Conservation (phyloP, 2,329 filamentous ascomycete genomes). For the Colletotrichum sp. region DNA sequence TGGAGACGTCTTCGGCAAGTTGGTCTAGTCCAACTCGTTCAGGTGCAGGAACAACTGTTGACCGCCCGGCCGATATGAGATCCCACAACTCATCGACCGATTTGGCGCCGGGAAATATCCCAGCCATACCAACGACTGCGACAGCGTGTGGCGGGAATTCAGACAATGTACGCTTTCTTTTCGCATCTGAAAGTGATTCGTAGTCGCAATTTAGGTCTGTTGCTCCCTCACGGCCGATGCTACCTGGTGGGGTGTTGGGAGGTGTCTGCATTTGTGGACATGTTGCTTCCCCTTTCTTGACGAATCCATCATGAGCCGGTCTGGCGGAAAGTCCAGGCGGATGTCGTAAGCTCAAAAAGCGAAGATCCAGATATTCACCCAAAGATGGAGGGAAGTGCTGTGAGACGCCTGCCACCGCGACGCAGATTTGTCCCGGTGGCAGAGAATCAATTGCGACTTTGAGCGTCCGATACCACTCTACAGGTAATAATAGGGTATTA, state of each 20-base stretch:
- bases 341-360: not conserved
- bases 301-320: not conserved
- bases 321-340: too few relatives aligned
- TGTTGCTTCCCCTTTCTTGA: not conserved
- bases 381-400: not conserved
- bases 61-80: slow-evolving; percentile 20
- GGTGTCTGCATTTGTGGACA: not conserved
- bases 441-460: not conserved
- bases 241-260: not conserved
- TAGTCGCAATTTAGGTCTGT: not conserved
- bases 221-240: not conserved
- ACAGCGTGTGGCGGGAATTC: slow-evolving; percentile 38
- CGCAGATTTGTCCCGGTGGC: not conserved
- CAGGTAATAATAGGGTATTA: not conserved
- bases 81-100: slow-evolving; percentile 41
- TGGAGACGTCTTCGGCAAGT: not conserved
- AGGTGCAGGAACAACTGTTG: not conserved
- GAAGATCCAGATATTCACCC: not conserved
- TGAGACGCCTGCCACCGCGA: not conserved
- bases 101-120: slow-evolving; percentile 45
- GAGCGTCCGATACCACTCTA: not conserved
- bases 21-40: not conserved
- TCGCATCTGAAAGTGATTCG: not conserved
- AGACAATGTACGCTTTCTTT: slow-evolving; percentile 24
- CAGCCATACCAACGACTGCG: slow-evolving; percentile 46